Evolutionary conservation across 306 rosid genomes (phyloP).

Genomic region (Ceratonia siliqua): DNA sequence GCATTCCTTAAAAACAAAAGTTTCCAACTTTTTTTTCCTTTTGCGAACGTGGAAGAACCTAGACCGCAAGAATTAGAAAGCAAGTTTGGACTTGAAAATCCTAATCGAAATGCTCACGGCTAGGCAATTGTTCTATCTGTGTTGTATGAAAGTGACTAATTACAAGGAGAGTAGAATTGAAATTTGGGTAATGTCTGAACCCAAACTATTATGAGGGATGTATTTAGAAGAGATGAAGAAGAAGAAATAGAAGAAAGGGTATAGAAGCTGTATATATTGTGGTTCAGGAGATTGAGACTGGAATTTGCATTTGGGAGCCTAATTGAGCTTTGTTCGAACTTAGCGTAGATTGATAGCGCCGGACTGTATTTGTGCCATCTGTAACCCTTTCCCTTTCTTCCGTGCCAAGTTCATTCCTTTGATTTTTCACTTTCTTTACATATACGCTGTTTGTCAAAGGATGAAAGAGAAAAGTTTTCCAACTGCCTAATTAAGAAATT

Average conservation of each 20-base stretch:
- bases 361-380: neutral
- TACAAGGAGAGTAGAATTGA: neutral
- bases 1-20: constrained; percentile 31
- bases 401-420: constrained; percentile 30
- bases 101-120: neutral
- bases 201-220: neutral
- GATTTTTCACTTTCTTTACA: no score
- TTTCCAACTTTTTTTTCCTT: neutral
- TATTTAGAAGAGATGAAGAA: neutral
- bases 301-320: neutral
- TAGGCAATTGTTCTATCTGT: neutral
- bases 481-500: no score
- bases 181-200: neutral
- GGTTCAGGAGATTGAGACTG: neutral
- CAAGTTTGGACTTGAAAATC: constrained; percentile 2
- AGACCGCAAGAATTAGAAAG: neutral
- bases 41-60: neutral
- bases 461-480: no score
- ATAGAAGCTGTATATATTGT: no score
- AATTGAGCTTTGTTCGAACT: neutral
- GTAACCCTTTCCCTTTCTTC: constrained; percentile 8
- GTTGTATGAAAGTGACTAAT: neutral
- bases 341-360: neutral
- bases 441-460: no score
- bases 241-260: neutral